Evolutionary conservation across 1,139 yeast species (phyloP).

Genomic region (Tardiomyces depauwii): DNA sequence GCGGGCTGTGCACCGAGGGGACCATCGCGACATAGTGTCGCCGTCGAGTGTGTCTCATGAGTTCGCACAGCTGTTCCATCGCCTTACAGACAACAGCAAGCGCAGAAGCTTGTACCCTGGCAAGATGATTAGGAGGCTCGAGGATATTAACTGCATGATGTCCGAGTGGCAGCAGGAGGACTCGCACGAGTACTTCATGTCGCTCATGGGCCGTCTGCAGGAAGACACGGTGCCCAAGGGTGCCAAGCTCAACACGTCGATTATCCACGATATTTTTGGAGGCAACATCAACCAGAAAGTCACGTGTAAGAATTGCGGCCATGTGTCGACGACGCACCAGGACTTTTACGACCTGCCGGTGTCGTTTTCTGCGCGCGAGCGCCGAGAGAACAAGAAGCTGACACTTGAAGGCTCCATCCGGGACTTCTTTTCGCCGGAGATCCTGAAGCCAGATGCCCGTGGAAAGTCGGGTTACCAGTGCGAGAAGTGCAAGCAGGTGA

Average conservation of each 20-base stretch:
- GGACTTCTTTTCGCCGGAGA: slow-evolving; percentile 75
- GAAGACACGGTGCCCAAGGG: slow-evolving; percentile 92
- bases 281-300: slow-evolving; percentile 80
- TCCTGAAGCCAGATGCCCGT: slow-evolving; percentile 54
- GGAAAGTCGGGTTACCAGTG: slow-evolving; percentile 49
- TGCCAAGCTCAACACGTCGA: slow-evolving; percentile 64
- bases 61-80: slow-evolving; percentile 54
- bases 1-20: slow-evolving; percentile 45
- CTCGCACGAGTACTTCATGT: slow-evolving; percentile 94
- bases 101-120: slow-evolving; percentile 43
- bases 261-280: slow-evolving; percentile 87
- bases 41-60: slow-evolving; percentile 56
- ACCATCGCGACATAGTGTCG: slow-evolving; percentile 6
- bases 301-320: slow-evolving; percentile 68
- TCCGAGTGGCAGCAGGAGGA: slow-evolving; percentile 97
- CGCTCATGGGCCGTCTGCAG: slow-evolving; percentile 73
- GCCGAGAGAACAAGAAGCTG: slow-evolving; percentile 41
- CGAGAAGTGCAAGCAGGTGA: slow-evolving; percentile 69
- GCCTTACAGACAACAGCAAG: slow-evolving; percentile 26
- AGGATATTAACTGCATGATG: slow-evolving; percentile 92
- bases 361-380: slow-evolving; percentile 20
- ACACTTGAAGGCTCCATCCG: slow-evolving; percentile 62
- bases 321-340: slow-evolving; percentile 80
- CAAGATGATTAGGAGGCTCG: slow-evolving; percentile 57
- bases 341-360: slow-evolving; percentile 88